Evolutionary conservation across 83 land plant genomes (phyloP), one percentile per base, ranked within the genome.

Genomic region (Diphasiastrum complanatum): DNA sequence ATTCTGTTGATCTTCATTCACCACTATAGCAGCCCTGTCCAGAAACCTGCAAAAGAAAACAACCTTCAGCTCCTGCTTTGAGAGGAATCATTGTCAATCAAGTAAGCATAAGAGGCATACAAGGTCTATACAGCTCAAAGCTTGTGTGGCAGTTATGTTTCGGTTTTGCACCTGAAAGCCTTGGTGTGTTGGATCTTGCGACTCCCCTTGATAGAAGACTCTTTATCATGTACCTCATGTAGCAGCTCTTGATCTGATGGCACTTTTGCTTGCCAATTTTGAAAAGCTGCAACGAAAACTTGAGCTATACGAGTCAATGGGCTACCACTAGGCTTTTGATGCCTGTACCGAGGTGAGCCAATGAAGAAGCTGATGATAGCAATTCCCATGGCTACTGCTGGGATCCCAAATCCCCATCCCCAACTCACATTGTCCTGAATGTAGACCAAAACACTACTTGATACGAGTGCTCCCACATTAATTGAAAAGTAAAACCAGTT

Each of bases 161-260:
- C n/a, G n/a, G n/a, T n/a, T n/a, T n/a, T n/a, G n/a, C n/a, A 55
- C 59, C 35, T 24, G 59, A 55, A 30, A 19, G 26, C 27, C 0
- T 14, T 30, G 14, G 59, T 55, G 34, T 55, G 59, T 32, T 55
- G 34, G 11, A 55, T 55, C 38, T 55, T 55, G 14, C 59, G 8
- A 19, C 59, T 55, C n/a, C 35, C 38, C 31, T 55, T 27, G 10
- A 55, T 55, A 35, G 28, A 16, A 14, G 59, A 41, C 18, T 41
- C 38, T 19, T 55, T 30, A 30, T 55, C 59, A 11, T 20, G 18
- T 12, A 55, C 59, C 27, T 55, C 59, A 30, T 55, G 31, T 6
- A 55, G 59, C 34, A 55, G 35, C 18, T 1, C 31, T 8, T n/a
- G n/a, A n/a, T 14, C 35, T 1, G 26, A n/a, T 8, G 34, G 45